Conservation (phyloP, 2,329 filamentous ascomycete genomes). For the Aureobasidium musti region DNA sequence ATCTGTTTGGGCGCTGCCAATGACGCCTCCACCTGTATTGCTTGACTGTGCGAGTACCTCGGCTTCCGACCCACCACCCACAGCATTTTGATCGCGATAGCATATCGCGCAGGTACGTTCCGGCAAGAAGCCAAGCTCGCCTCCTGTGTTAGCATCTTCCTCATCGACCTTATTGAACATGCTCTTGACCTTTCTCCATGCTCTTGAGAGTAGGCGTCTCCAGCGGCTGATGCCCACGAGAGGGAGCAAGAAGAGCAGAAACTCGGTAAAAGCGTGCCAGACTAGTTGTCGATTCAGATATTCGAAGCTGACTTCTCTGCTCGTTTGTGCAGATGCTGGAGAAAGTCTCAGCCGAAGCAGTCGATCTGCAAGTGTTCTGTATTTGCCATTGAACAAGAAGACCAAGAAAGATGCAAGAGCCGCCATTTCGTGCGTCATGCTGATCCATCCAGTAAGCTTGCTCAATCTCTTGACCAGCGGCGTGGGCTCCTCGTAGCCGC, state of each 20-base stretch:
- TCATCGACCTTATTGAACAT: slow-evolving; percentile 53
- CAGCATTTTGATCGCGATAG: slow-evolving; percentile 86
- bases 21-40: slow-evolving; percentile 65
- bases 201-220: slow-evolving; percentile 82
- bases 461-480: slow-evolving; percentile 60
- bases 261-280: slow-evolving; percentile 99
- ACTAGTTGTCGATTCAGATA: slow-evolving; percentile 97
- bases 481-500: slow-evolving; percentile 65
- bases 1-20: slow-evolving; percentile 87
- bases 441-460: slow-evolving; percentile 66
- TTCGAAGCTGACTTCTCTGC: slow-evolving; percentile 92
- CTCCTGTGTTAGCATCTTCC: slow-evolving; percentile 51
- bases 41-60: slow-evolving; percentile 67
- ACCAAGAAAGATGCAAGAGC: slow-evolving; percentile 84
- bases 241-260: slow-evolving; percentile 93
- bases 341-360: slow-evolving; percentile 80
- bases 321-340: slow-evolving; percentile 80
- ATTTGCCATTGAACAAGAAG: slow-evolving; percentile 87
- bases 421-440: slow-evolving; percentile 75
- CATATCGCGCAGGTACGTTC: slow-evolving; percentile 96
- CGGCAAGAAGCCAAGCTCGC: slow-evolving; percentile 79
- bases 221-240: slow-evolving; percentile 93
- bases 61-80: slow-evolving; percentile 63
- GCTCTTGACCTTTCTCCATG: slow-evolving; percentile 78
- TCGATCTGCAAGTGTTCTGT: slow-evolving; percentile 86